These are phyloP conservation scores for Trifolium repens DNA, from an alignment of 306 rosid species.

Conservation along the genomic window DNA sequence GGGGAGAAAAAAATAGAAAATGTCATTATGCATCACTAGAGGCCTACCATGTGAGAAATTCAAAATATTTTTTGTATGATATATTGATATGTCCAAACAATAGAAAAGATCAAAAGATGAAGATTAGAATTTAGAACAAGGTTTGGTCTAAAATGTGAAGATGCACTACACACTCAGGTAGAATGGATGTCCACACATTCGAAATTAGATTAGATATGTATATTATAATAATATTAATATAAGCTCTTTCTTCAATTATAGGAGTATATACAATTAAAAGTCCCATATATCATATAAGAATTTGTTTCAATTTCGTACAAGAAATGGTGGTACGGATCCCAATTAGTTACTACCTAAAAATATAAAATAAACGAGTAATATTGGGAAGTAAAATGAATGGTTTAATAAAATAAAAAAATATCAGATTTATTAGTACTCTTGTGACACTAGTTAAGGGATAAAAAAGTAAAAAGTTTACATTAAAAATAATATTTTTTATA, in stretches of 20 bases:
- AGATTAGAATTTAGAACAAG: background rate
- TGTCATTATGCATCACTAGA: background rate
- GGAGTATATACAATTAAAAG: background rate
- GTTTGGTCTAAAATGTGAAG: background rate
- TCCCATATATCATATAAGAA: background rate
- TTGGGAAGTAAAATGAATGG: background rate
- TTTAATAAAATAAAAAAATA: background rate
- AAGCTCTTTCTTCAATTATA: constrained; percentile 41
- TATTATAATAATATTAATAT: background rate
- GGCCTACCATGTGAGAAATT: constrained; percentile 9
- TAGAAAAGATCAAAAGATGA: background rate
- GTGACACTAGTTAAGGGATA: too few relatives aligned
- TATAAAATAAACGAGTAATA: background rate
- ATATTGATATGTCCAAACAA: background rate
- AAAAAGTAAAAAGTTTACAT: too few relatives aligned
- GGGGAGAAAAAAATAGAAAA: background rate
- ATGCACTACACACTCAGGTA: background rate
- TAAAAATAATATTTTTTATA: too few relatives aligned
- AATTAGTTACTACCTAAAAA: background rate
- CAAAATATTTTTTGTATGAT: background rate
- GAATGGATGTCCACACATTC: constrained; percentile 26
- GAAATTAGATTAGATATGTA: background rate
- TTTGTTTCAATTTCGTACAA: constrained; percentile 36
- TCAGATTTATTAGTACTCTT: too few relatives aligned
- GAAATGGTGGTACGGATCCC: constrained; percentile 48